Conservation (phyloP, 495 filamentous ascomycete genomes). For the Pseudotulostoma volvatum region DNA sequence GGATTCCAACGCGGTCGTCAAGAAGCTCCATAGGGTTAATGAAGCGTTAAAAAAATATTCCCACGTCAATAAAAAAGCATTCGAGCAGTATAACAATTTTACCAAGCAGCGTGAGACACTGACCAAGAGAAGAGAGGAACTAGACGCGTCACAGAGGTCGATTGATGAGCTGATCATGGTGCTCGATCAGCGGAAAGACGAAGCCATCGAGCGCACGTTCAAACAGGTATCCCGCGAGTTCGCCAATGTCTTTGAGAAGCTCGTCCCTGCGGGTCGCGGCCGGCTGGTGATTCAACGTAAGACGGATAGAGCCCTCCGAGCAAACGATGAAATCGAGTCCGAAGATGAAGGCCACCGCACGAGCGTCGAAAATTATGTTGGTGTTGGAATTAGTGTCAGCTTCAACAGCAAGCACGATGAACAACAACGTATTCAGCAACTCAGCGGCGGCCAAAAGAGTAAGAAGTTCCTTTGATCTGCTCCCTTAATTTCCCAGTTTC, state of each 20-base stretch:
- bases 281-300: slow-evolving; percentile 86
- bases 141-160: slow-evolving; percentile 63
- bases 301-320: slow-evolving; percentile 47
- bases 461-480: no score
- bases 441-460: slow-evolving; percentile 97
- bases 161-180: slow-evolving; percentile 86
- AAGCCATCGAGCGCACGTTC: slow-evolving; percentile 87
- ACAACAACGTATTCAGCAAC: slow-evolving; percentile 92
- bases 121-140: slow-evolving; percentile 62
- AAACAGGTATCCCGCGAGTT: slow-evolving; percentile 93
- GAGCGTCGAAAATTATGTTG: slow-evolving; percentile 87
- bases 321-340: slow-evolving; percentile 50
- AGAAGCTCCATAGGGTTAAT: slow-evolving; percentile 80
- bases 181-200: slow-evolving; percentile 90
- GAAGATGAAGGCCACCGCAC: slow-evolving; percentile 41
- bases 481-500: background rate
- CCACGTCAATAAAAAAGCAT: slow-evolving; percentile 98
- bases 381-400: slow-evolving; percentile 93
- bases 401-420: slow-evolving; percentile 98
- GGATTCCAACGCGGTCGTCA: slow-evolving; percentile 63
- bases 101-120: slow-evolving; percentile 78
- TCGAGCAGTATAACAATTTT: slow-evolving; percentile 97
- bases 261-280: slow-evolving; percentile 86
- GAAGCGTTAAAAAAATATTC: slow-evolving; percentile 89
- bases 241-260: slow-evolving; percentile 76